A percentile compares a stretch with the other conserved stretches of the same genome.
phyloP scores from a whole-genome alignment of 1,284 basidiomycete species.

The Tylopilus orsonianus region DNA sequence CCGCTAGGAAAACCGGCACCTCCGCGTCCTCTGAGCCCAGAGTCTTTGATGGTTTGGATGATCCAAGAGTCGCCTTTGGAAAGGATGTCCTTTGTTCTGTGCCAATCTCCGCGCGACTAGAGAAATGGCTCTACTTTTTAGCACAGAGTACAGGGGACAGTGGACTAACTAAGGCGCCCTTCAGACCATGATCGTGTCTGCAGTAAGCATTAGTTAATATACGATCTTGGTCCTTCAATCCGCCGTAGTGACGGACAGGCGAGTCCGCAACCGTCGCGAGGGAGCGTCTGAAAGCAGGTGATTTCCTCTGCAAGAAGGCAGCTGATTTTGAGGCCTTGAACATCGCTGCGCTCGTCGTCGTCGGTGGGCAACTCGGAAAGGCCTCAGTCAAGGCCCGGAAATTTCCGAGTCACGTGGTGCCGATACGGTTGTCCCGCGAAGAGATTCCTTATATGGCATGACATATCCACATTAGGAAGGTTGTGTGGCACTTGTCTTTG shows the following conservation, averaged over 20 bases:
- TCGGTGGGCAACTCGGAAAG: conserved; percentile 4
- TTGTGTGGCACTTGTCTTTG: conserved; percentile 19
- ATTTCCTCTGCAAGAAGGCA: conserved; percentile 21
- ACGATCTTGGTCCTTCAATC: conserved; percentile 90
- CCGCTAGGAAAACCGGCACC: conserved; percentile 98
- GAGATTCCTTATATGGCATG: conserved; percentile 7
- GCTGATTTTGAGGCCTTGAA: conserved; percentile 31
- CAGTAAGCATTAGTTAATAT: conserved; percentile 90
- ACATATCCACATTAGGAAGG: conserved; percentile 17
- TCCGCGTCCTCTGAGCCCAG: conserved; percentile 92
- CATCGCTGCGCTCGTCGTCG: conserved; percentile 23
- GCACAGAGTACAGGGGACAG: neutral
- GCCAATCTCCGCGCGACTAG: conserved; percentile 95
- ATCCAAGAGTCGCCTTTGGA: conserved; percentile 97
- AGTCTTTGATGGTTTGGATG: conserved; percentile 94
- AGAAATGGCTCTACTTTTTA: neutral
- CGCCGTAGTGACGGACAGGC: conserved; percentile 85
- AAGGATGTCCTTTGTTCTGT: conserved; percentile 94
- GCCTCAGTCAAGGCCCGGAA: conserved; percentile 13
- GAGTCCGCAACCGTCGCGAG: conserved; percentile 82
- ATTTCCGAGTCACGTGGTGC: conserved; percentile 17
- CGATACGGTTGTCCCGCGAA: neutral
- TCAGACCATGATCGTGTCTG: conserved; percentile 84
- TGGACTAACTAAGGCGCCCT: conserved; percentile 75
- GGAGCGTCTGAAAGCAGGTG: conserved; percentile 36